These are phyloP conservation scores for Hanseniaspora pseudoguilliermondii DNA, from an alignment of 805 yeast species.

Conservation along the genomic window DNA sequence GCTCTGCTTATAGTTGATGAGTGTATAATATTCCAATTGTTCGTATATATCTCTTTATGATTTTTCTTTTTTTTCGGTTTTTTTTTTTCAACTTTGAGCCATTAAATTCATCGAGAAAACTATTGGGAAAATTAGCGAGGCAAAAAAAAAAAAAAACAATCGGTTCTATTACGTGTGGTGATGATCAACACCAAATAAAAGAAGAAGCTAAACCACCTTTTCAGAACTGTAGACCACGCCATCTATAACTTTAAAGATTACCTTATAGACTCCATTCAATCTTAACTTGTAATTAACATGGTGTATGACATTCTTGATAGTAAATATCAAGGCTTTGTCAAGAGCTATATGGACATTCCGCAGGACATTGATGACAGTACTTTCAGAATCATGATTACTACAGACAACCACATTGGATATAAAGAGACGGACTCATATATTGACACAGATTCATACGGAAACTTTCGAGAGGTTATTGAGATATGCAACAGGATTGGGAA, in stretches of 20 bases:
- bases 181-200: no score
- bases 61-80: not conserved
- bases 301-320: not conserved
- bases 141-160: no score
- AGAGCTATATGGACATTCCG: slow-evolving; percentile 13
- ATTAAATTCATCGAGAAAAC: no score
- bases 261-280: not conserved
- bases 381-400: slow-evolving; percentile 65
- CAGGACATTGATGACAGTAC: slow-evolving; percentile 38
- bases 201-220: not conserved
- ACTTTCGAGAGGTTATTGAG: slow-evolving; percentile 71
- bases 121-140: no score
- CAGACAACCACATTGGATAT: slow-evolving; percentile 94
- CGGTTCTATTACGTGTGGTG: no score
- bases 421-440: slow-evolving; percentile 79
- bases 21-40: no score
- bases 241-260: not conserved
- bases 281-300: not conserved
- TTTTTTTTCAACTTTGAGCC: not conserved
- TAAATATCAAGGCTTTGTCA: not conserved
- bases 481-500: slow-evolving; percentile 44
- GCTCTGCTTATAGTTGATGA: not conserved
- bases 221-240: not conserved
- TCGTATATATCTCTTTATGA: no score
- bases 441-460: slow-evolving; percentile 79